Conservation (phyloP, 2,329 filamentous ascomycete genomes). For the Aspergillus quadricinctus region DNA sequence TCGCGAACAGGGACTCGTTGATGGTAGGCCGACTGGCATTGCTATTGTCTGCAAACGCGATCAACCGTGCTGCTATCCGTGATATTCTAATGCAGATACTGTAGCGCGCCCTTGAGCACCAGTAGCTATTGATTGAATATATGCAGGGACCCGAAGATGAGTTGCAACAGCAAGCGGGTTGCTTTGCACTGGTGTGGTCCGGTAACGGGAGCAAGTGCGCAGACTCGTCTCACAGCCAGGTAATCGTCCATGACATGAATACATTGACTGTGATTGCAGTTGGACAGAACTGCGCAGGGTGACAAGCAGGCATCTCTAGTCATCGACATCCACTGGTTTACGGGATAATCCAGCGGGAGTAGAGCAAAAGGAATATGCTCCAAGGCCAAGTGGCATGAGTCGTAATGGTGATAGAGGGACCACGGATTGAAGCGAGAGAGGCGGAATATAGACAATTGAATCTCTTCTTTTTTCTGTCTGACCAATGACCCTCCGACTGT, state of each 20-base stretch:
- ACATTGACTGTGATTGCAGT: constrained; percentile 9
- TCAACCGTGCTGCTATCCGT: background rate
- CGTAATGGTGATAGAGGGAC: constrained; percentile 16
- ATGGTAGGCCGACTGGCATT: background rate
- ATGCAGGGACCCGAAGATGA: background rate
- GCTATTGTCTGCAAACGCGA: background rate
- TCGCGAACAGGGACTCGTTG: background rate
- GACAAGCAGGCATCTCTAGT: constrained; percentile 13
- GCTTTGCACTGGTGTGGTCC: background rate
- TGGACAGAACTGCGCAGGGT: constrained; percentile 2
- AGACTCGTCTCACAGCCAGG: background rate
- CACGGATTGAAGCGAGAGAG: constrained; percentile 28
- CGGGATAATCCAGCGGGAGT: constrained; percentile 21
- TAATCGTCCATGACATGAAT: constrained; percentile 8
- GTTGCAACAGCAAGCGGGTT: background rate
- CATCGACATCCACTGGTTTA: constrained; percentile 24
- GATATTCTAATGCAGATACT: background rate
- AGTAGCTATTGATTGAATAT: background rate
- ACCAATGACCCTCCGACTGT: constrained; percentile 48
- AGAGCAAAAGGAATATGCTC: constrained; percentile 12
- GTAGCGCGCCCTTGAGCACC: background rate
- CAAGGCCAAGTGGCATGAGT: constrained; percentile 17
- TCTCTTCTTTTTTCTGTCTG: constrained; percentile 29
- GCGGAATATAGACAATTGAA: constrained; percentile 37
- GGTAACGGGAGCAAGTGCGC: background rate